phyloP scores from a whole-genome alignment of 768 basidiomycete species.

The Porphyrellus cyaneotinctus region DNA sequence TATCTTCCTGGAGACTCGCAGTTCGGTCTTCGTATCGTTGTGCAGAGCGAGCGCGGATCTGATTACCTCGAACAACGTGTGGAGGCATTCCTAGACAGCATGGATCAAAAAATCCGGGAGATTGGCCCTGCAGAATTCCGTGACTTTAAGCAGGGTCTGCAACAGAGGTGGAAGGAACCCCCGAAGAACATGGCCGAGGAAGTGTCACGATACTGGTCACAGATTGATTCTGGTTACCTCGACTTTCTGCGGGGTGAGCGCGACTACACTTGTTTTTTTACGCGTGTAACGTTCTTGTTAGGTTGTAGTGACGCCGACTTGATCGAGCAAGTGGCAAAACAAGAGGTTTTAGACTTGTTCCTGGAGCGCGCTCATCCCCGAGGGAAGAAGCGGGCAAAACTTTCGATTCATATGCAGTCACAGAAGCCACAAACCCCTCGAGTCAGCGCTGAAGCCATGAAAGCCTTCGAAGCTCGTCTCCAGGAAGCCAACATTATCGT shows the following conservation, averaged over 20 bases:
- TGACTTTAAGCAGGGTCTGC: conserved; percentile 72
- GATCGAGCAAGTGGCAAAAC: conserved; percentile 62
- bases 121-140: conserved; percentile 73
- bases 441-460: conserved; percentile 60
- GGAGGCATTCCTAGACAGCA: conserved; percentile 77
- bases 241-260: conserved; percentile 83
- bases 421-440: conserved; percentile 57
- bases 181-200: conserved; percentile 90
- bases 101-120: conserved; percentile 61
- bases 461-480: conserved; percentile 56
- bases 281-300: conserved; percentile 27
- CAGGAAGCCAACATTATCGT: conserved; percentile 45
- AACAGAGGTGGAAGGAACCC: conserved; percentile 79
- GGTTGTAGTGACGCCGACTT: conserved; percentile 69
- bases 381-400: conserved; percentile 68
- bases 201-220: conserved; percentile 56
- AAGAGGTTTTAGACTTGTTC: conserved; percentile 73
- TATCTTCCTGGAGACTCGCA: conserved; percentile 60
- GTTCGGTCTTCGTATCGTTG: conserved; percentile 73
- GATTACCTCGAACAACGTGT: conserved; percentile 82
- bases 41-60: conserved; percentile 85
- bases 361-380: conserved; percentile 62
- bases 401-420: conserved; percentile 79
- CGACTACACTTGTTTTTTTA: background rate
- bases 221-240: conserved; percentile 74